Percentiles rank a stretch among this genome's conserved stretches.
Conservation (phyloP, 2,329 filamentous ascomycete genomes). For the Fusarium zealandicum region DNA sequence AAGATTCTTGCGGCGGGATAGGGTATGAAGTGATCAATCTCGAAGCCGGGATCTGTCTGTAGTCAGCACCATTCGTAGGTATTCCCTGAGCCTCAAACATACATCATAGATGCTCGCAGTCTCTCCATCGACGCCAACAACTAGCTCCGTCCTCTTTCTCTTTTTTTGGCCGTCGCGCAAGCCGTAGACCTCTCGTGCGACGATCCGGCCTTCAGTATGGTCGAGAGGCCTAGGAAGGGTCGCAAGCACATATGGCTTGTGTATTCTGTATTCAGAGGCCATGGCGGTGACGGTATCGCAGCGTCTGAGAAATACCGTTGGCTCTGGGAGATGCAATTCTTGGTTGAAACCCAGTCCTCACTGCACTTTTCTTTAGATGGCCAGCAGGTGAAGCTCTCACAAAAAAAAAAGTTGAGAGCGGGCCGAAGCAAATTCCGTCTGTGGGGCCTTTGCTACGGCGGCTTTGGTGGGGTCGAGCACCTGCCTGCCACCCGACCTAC, state of each 20-base stretch:
- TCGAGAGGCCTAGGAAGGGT: conserved; percentile 66
- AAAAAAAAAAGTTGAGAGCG: conserved; percentile 47
- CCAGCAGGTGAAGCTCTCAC: conserved; percentile 40
- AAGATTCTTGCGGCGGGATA: conserved; percentile 68
- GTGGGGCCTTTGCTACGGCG: conserved; percentile 36
- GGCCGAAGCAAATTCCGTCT: conserved; percentile 47
- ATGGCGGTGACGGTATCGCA: conserved; percentile 47
- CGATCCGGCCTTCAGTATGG: conserved; percentile 57
- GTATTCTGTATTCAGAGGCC: conserved; percentile 67
- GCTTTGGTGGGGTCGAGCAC: conserved; percentile 27
- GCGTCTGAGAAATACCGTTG: conserved; percentile 9
- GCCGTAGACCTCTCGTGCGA: conserved; percentile 67
- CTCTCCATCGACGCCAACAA: conserved; percentile 70
- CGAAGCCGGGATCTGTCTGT: conserved; percentile 63
- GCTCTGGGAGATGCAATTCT: conserved; percentile 33
- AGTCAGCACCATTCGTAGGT: conserved; percentile 6
- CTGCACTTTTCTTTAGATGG: conserved; percentile 26
- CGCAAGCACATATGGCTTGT: conserved; percentile 69
- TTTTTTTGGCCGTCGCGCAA: conserved; percentile 65
- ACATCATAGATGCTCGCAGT: conserved; percentile 72
- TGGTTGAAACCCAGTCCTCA: conserved; percentile 18
- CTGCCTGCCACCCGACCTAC: background rate
- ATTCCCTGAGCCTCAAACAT: conserved; percentile 35
- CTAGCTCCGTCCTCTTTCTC: conserved; percentile 68
- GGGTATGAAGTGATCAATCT: conserved; percentile 71